Evolutionary conservation across 345 rosid species (phyloP), one percentile per base, ranked within the genome.

Genomic region (Syzygium aqueum): DNA sequence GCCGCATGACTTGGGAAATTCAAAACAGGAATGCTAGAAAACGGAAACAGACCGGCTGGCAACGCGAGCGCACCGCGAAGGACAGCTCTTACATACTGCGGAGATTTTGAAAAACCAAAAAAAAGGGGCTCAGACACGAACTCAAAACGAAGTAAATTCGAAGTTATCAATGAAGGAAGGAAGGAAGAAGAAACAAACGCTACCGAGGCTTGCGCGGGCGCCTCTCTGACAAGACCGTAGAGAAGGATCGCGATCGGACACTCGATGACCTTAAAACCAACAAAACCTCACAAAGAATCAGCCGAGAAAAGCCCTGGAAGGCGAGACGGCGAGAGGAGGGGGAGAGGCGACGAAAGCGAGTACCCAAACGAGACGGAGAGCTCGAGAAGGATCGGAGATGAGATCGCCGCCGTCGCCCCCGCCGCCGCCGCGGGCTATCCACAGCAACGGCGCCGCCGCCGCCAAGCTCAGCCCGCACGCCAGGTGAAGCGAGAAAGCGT

Each of bases 301-400:
- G 83, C 50, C 21, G 27, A 37, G 65, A 86, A 85, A 85, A 59
- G 22, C 27, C 51, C 14, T 10, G 83, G 30, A 16, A 46, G 37
- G 12, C 85, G 37, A 8, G 3, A 59, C 23, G n/a, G 2, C 23
- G 65, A 23, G 49, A 85, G 84, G 16, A 63, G 6, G 84, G 51
- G 46, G 7, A 43, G 46, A 8, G 77, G 21, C 52, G 53, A 0
- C 25, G 84, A 54, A 40, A 82, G 52, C 6, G 10, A 11, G 77
- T 93, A 94, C 98, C 94, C 94, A 96, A 86, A 95, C 89, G 63
- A 94, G 87, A 87, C 89, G 90, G 83, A 96, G 95, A 82, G 98
- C 94, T 61, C 33, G 89, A 63, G 91, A 65, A 84, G 99, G 93
- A 89, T 94, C 88, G 67, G 97, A 94, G 86, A 95, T 87, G 82